Base-by-base conservation (phyloP, 345 rosid genomes). In the Anastatica hierochuntica region DNA sequence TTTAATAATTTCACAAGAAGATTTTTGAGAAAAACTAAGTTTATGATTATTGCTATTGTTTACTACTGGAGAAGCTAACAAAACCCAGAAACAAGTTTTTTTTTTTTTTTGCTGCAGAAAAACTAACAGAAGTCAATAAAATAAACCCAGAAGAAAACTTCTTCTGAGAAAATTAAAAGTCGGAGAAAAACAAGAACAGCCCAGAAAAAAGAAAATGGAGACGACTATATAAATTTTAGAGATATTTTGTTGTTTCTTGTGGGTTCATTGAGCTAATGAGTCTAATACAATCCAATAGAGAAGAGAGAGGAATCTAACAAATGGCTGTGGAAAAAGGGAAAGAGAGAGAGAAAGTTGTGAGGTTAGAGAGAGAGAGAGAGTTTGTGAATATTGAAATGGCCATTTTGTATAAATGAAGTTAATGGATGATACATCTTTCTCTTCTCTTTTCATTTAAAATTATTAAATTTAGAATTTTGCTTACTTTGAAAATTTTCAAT, bases 221-320 rank as follows among this genome's bases (percentile, higher is more conserved):
- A 15, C 27, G 39, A 44, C 37, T 21, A 21, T 21, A 21, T 21
- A 21, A 21, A 21, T 2, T 21, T 21, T 21, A 21, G 33, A 29
- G 9, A 6, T 4, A 3, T 24, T 24, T 24, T 24, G 6, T 24
- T 24, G 24, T 49, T 27, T 16, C 2, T 16, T 23, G 3, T 30
- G 35, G 76, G 72, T 75, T 68, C 12, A 54, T 62, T 64, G 56
- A 80, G 70, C 69, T 60, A 73, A 74, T 56, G 48, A 62, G 75
- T 74, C 75, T 62, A 43, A 58, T 27, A 24, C 53, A 65, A 76
- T 74, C 74, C 72, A 78, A 76, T 58, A 69, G 54, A 78, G 66
- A 72, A 72, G 76, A 66, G 63, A 51, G 73, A 69, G 71, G 88
- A 78, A 84, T 78, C 88, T 81, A 69, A 78, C 73, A 73, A 84